Evolutionary conservation across 2,329 filamentous ascomycete genomes (phyloP), one percentile per base, ranked within the genome.

Genomic region (Verticillium longisporum): DNA sequence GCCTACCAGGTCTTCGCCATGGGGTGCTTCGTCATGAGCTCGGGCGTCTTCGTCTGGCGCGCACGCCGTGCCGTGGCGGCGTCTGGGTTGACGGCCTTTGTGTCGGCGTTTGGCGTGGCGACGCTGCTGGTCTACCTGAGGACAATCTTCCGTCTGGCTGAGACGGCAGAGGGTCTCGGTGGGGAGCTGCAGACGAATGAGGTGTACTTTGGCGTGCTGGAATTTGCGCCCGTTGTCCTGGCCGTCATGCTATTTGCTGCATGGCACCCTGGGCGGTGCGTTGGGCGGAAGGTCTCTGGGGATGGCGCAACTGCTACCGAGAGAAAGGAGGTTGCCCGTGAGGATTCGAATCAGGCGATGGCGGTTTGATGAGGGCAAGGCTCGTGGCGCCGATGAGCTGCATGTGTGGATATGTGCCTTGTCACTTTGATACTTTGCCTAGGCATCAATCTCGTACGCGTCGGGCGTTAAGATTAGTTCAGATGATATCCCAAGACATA

Each of bases 1-100:
- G 79, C 79, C 0, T 80, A 84, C 61, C 83, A 86, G 65, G 79
- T 80, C 7, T 79, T 83, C 60, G 75, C 77, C 0, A 82, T 85
- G 57, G 72, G 77, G 13, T 67, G 80, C 4, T 82, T 82, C 54
- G 72, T 83, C 59, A 66, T 80, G 7, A 66, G 83, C 0, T 69
- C 78, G 0, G 69, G 65, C 3, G 69, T 69, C 4, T 83, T 82
- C 59, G 64, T 81, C 50, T 70, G 72, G 57, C 72, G 73, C 5
- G 75, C 77, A 1, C 66, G 72, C 21, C 61, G 62, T 2, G 71
- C 68, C 18, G 64, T 76, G 34, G 65, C 57, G 5, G 67, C 65
- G 2, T 66, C 62, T 4, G 69, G 73, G 11, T 68, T 77, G 54
- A 71, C 67, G 14, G 60, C 66, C 0, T 85, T 85, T 61, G 70